phyloP scores from a whole-genome alignment of 768 basidiomycete species.

The Suillus sp. region DNA sequence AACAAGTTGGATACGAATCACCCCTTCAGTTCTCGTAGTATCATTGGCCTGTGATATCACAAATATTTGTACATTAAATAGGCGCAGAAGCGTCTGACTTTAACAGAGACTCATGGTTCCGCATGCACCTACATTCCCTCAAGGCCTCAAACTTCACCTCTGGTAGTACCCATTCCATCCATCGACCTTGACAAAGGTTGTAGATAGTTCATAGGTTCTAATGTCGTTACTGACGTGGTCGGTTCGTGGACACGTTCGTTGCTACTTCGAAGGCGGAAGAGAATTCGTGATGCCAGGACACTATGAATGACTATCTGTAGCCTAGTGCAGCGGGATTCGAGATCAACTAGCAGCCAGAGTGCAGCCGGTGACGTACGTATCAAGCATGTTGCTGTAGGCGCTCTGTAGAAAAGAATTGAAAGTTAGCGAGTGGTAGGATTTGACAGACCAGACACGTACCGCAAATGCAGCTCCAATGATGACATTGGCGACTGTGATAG shows the following conservation, averaged over 20 bases:
- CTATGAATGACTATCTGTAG: constrained; percentile 29
- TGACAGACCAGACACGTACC: constrained; percentile 3
- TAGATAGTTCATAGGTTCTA: neutral
- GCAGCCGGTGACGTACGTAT: neutral
- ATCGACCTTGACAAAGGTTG: neutral
- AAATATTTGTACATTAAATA: neutral
- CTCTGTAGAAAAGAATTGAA: neutral
- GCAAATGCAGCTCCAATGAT: constrained; percentile 13
- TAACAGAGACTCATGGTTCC: neutral
- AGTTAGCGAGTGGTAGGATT: neutral
- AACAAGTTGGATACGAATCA: neutral
- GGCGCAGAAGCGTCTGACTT: neutral
- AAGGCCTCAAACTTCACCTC: neutral
- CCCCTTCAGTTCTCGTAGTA: neutral
- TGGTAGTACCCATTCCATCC: neutral
- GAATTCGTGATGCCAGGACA: constrained; percentile 30
- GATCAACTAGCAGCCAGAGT: neutral
- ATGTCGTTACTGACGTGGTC: neutral
- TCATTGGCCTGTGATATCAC: neutral
- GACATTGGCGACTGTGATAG: constrained; percentile 20
- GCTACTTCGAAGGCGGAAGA: constrained; percentile 28
- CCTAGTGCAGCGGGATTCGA: neutral
- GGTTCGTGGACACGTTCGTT: constrained; percentile 11
- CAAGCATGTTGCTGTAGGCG: constrained; percentile 1
- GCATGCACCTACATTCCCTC: neutral